phyloP scores from a whole-genome alignment of 306 rosid species.

The Trifolium fragiferum region DNA sequence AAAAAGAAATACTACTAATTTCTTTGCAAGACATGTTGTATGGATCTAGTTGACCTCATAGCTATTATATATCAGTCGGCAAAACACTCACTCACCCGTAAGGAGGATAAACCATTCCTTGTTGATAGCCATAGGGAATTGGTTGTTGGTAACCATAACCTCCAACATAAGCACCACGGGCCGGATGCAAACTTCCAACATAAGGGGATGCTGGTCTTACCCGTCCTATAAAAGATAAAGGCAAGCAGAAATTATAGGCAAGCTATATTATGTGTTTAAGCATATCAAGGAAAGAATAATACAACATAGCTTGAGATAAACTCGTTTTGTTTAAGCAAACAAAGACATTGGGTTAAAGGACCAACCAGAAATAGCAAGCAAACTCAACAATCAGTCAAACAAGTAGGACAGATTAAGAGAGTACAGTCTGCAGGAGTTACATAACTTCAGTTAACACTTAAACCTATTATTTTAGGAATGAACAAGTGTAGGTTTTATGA shows the following conservation, averaged over 20 bases:
- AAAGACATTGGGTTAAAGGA: background rate
- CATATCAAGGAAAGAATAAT: constrained; percentile 22
- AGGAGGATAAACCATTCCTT: constrained; percentile 82
- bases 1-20: constrained; percentile 24
- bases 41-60: constrained; percentile 34
- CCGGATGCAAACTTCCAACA: constrained; percentile 63
- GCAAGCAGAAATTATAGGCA: constrained; percentile 1
- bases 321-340: constrained; percentile 3
- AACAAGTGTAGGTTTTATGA: background rate
- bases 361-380: constrained; percentile 24
- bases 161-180: constrained; percentile 73
- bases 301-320: constrained; percentile 9
- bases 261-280: background rate
- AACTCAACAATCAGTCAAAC: background rate
- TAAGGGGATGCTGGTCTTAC: constrained; percentile 66
- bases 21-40: constrained; percentile 38
- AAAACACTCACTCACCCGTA: constrained; percentile 69
- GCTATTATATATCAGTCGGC: constrained; percentile 22
- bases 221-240: constrained; percentile 63
- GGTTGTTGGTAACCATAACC: constrained; percentile 87
- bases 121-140: constrained; percentile 76
- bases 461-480: background rate
- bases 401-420: background rate
- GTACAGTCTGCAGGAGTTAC: background rate
- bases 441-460: background rate